Evolutionary conservation across 257 asterid species (phyloP).

Genomic region (Solanum infundibuliforme): DNA sequence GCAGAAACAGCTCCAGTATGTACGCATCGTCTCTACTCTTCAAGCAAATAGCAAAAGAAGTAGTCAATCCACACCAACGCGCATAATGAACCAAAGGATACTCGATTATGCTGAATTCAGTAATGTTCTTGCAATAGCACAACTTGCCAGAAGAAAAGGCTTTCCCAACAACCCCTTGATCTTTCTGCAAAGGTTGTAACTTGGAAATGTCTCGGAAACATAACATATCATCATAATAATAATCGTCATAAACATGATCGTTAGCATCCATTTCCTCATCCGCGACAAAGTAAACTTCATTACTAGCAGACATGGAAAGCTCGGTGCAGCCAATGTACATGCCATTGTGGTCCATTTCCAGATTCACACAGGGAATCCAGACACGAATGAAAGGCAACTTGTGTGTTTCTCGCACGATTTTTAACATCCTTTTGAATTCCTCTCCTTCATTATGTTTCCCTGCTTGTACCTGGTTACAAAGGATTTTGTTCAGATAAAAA

Average conservation of each 20-base stretch:
- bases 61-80: slow-evolving; percentile 55
- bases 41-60: slow-evolving; percentile 70
- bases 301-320: slow-evolving; percentile 63
- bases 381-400: slow-evolving; percentile 81
- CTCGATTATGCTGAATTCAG: slow-evolving; percentile 64
- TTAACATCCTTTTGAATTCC: slow-evolving; percentile 61
- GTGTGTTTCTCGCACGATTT: slow-evolving; percentile 78
- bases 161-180: slow-evolving; percentile 87
- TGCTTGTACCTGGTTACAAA: slow-evolving; percentile 28
- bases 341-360: slow-evolving; percentile 76
- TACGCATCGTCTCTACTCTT: slow-evolving; percentile 66
- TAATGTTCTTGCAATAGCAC: slow-evolving; percentile 59
- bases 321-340: slow-evolving; percentile 88
- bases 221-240: slow-evolving; percentile 34
- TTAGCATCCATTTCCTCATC: slow-evolving; percentile 33
- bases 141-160: slow-evolving; percentile 48
- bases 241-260: neutral
- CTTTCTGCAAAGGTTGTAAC: slow-evolving; percentile 76
- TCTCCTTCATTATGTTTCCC: slow-evolving; percentile 72
- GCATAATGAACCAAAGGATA: slow-evolving; percentile 95
- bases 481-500: slow-evolving; percentile 26
- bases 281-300: slow-evolving; percentile 65
- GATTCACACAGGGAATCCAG: slow-evolving; percentile 86
- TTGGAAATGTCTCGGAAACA: slow-evolving; percentile 83
- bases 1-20: slow-evolving; percentile 64